A percentile compares a stretch with the other conserved stretches of the same genome.
These are phyloP conservation scores for Butyriboletus appendiculatus DNA, from an alignment of 1,284 basidiomycete species.

Conservation along the genomic window DNA sequence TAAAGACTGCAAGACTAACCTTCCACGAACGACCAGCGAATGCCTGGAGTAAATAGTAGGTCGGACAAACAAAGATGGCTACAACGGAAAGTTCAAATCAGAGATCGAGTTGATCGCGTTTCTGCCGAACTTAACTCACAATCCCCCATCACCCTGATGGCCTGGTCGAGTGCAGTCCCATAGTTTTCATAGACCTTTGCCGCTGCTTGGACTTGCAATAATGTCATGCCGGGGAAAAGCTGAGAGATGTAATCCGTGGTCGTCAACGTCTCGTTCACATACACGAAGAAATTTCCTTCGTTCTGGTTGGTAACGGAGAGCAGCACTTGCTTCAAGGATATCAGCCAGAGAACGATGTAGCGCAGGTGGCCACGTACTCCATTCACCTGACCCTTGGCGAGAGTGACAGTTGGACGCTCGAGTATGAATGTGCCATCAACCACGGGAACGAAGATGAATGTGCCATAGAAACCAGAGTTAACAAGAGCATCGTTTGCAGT, in stretches of 20 bases:
- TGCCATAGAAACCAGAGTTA: constrained; percentile 28
- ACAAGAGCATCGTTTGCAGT: constrained; percentile 20
- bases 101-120: neutral
- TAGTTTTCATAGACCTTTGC: constrained; percentile 13
- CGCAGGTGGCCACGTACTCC: constrained; percentile 1
- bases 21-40: constrained; percentile 25
- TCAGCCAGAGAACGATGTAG: neutral
- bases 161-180: constrained; percentile 18
- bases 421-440: constrained; percentile 38
- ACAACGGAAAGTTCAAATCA: neutral
- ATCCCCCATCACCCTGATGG: constrained; percentile 21
- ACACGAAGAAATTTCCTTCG: constrained; percentile 21
- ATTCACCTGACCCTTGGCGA: constrained; percentile 22
- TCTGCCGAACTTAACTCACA: constrained; percentile 11
- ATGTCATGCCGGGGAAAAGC: constrained; percentile 24
- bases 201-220: constrained; percentile 6
- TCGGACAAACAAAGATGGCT: constrained; percentile 27
- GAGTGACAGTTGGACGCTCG: constrained; percentile 32
- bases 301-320: constrained; percentile 18
- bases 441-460: constrained; percentile 32
- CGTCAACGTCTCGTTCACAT: constrained; percentile 9
- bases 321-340: constrained; percentile 7
- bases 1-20: neutral
- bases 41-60: constrained; percentile 19
- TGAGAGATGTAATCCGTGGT: constrained; percentile 21